Conservation (phyloP, 1,284 basidiomycete genomes). For the Austroboletus olivaceoglutinosus region DNA sequence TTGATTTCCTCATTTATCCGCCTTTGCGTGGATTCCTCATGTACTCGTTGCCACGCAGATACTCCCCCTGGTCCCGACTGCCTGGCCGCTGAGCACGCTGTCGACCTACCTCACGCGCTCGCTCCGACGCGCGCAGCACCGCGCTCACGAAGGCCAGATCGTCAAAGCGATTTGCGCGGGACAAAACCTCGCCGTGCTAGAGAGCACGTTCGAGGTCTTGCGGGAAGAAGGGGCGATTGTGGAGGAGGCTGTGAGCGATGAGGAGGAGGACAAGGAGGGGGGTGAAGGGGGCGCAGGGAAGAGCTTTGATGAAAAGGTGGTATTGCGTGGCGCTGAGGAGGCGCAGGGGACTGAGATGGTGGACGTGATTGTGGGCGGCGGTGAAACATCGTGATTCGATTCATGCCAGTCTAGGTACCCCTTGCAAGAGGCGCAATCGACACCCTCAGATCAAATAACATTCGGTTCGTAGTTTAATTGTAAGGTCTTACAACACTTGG, state of each 20-base stretch:
- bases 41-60: constrained; percentile 44
- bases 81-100: constrained; percentile 72
- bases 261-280: constrained; percentile 42
- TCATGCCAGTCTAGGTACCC: no score
- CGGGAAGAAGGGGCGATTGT: constrained; percentile 64
- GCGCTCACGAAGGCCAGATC: constrained; percentile 65
- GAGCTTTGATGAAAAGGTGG: constrained; percentile 32
- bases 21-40: no score
- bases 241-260: constrained; percentile 57
- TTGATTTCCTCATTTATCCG: background rate
- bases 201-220: constrained; percentile 35
- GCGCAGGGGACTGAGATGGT: constrained; percentile 14
- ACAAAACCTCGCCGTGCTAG: constrained; percentile 59
- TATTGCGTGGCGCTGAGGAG: constrained; percentile 12
- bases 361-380: constrained; percentile 13
- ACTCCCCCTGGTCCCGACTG: constrained; percentile 64
- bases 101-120: constrained; percentile 78
- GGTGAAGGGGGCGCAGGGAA: constrained; percentile 17
- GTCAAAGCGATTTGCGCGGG: constrained; percentile 68
- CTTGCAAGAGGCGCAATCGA: no score
- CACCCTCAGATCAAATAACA: no score
- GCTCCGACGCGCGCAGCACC: constrained; percentile 73
- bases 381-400: background rate
- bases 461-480: no score
- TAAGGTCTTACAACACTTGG: no score